These are phyloP conservation scores for Chlorella sp. DNA, from an alignment of 139 green algal genomes.

Conservation along the genomic window DNA sequence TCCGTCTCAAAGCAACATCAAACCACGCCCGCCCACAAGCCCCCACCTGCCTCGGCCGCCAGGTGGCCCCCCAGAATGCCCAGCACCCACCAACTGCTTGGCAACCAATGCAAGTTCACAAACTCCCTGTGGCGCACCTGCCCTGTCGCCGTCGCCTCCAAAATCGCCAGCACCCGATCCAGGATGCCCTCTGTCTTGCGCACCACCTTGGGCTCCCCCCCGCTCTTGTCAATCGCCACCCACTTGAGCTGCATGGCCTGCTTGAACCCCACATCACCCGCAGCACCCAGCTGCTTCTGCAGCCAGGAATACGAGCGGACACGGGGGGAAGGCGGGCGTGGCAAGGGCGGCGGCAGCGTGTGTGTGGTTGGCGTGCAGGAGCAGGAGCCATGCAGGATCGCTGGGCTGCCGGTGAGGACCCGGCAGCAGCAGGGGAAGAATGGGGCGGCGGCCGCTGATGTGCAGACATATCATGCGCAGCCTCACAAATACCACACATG, in stretches of 20 bases:
- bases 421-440: not conserved
- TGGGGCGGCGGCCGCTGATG: no score
- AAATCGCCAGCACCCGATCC: constrained; percentile 65
- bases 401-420: not conserved
- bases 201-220: constrained; percentile 37
- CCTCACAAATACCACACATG: no score
- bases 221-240: constrained; percentile 75
- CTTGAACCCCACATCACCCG: constrained; percentile 88
- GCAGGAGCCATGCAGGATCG: not conserved
- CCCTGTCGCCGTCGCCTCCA: constrained; percentile 57
- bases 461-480: no score
- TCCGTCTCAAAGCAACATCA: no score
- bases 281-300: constrained; percentile 56
- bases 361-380: not conserved
- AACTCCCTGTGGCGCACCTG: not conserved
- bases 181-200: constrained; percentile 68
- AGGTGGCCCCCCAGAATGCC: no score
- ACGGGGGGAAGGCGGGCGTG: not conserved
- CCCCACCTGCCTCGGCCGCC: no score
- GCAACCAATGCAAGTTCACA: no score
- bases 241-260: constrained; percentile 93
- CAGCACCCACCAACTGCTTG: no score
- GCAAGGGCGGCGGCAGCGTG: not conserved
- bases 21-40: no score
- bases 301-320: not conserved